Evolutionary conservation across 257 asterid genomes (phyloP), one percentile per base, ranked within the genome.

Genomic region (Rauvolfia tetraphylla): DNA sequence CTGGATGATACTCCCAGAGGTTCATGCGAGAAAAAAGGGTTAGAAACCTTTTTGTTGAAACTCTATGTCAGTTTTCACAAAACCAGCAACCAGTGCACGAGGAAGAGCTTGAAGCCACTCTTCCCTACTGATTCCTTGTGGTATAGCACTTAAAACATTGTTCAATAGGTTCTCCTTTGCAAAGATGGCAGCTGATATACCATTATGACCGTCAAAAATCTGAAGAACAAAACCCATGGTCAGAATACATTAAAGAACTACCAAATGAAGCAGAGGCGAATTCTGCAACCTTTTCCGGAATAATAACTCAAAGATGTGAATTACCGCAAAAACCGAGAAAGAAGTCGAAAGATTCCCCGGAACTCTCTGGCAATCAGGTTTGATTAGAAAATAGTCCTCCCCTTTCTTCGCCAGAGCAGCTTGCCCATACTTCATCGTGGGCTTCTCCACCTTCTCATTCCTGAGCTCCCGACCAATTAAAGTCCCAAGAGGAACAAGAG

Each of bases 61-160:
- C 86, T 93, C 98, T 61, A 92, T 88, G 77, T 95, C 99, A 38
- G 99, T 95, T 86, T 92, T 95, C 84, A 95, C 99, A 83, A 95
- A 95, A 74, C 99, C 98, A 7, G 98, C 98, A 42, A 95, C 99
- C 82, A 95, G 75, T 5, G 99, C 99, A 84, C 95, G 89, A 22
- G 98, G 99, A 70, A 95, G 93, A 68, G 89, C 92, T 86, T 92
- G 99, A 78, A 95, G 98, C 99, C 99, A 95, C 83, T 90, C 97
- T 80, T 90, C 98, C 79, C 99, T 81, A 66, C 89, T 83, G 83
- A 86, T 69, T 36, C 85, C 93, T 83, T 86, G 85, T 36, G 98
- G 98, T 81, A 95, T 87, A 48, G 97, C 99, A 83, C 97, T 89
- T 86, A 92, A 76, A 18, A 95, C 98, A 75, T 95, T 91, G 89